Base-by-base conservation (phyloP, 2,329 filamentous ascomycete genomes). In the Magnaporthales sp. region DNA sequence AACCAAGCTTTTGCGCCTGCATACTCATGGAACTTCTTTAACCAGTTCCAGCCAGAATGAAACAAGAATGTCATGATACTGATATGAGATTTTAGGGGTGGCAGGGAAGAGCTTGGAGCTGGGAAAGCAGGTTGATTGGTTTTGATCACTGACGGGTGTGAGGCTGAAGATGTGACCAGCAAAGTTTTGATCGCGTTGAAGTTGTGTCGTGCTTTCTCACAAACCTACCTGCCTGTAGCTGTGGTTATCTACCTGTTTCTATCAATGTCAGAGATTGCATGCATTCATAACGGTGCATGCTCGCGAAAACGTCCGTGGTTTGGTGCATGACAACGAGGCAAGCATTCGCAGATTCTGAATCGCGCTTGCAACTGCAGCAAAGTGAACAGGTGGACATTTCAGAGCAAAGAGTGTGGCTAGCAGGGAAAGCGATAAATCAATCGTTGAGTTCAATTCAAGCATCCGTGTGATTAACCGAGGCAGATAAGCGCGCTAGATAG, bases 11-110 rank as follows among this genome's bases (percentile, higher is more conserved):
- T 71, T 61, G 70, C 70, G 22, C 70, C 70, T 9, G 46, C 60
- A 51, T 70, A 72, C 58, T 70, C 66, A 4, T 71, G 69, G 71
- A 67, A 72, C 19, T 71, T 71, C 32, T 71, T 70, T 24, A 51
- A 46, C 22, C 64, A 66, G 64, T 66, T 66, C 31, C 32, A 64
- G 62, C 22, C 62, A 7, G 13, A 64, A 32, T 64, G 19, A 32
- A 11, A 27, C 19, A 46, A 27, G 60, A 19, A 7, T 8, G 4
- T 8, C 1, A 2, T 22, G 60, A 4, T 62, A 26, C n/a, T 27
- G 22, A 27, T 11, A 22, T 26, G 51, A 56, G n/a, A 11, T 11
- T 56, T 9, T 26, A 19, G 32, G 32, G 38, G n/a, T n/a, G n/a
- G 6, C 19, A 51, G 4, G 38, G 22, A 22, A 27, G 10, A 27